A percentile compares a stretch with the other conserved stretches of the same genome.
Conservation (phyloP, 805 yeast species). For the Priceomyces castillae region DNA sequence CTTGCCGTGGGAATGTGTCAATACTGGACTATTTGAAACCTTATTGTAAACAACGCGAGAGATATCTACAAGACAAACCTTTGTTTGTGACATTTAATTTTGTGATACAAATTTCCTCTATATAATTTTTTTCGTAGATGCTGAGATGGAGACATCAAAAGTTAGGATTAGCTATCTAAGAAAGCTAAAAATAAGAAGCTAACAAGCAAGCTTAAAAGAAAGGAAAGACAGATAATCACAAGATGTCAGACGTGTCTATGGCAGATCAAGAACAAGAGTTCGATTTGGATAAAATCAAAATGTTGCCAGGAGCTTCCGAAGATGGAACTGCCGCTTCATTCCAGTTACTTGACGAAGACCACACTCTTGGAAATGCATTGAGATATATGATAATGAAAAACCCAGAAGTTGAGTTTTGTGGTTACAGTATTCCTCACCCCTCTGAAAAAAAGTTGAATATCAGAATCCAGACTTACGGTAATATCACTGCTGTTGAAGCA, state of each 20-base stretch:
- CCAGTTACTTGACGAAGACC: constrained; percentile 91
- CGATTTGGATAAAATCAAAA: constrained; percentile 56
- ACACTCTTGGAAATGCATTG: constrained; percentile 90
- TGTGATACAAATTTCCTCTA: constrained; percentile 1
- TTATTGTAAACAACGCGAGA: constrained; percentile 6
- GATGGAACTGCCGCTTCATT: constrained; percentile 95
- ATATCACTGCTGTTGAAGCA: constrained; percentile 86
- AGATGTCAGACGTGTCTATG: constrained; percentile 18
- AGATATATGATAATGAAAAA: constrained; percentile 95
- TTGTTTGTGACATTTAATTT: constrained; percentile 4
- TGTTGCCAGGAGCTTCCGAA: constrained; percentile 83
- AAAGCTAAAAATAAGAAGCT: not conserved
- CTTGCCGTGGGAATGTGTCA: constrained; percentile 1
- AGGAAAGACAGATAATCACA: not conserved
- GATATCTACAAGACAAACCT: not conserved
- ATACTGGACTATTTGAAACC: not conserved
- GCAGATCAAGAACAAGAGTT: constrained; percentile 45
- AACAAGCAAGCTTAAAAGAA: not conserved
- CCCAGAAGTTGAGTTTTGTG: constrained; percentile 97
- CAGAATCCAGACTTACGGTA: constrained; percentile 91
- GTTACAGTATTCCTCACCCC: constrained; percentile 98
- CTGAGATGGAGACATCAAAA: too few species aligned
- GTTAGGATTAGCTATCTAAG: not conserved
- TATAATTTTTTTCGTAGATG: not conserved
- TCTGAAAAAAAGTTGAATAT: constrained; percentile 86